These are phyloP conservation scores for Epichloe bromicola DNA, from an alignment of 2,329 filamentous ascomycete species.

Conservation along the genomic window DNA sequence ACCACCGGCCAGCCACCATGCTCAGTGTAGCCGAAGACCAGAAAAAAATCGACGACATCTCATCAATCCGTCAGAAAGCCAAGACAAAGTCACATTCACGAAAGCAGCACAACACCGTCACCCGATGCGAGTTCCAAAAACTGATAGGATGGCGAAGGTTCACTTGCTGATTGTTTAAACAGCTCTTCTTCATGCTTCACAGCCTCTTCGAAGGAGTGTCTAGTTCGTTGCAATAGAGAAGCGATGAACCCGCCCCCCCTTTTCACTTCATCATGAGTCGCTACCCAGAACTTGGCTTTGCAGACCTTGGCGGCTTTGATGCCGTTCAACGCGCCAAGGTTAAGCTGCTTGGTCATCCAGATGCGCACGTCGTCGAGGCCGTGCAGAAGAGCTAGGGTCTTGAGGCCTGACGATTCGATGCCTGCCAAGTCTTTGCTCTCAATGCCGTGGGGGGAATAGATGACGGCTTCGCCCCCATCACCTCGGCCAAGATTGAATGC, in stretches of 20 bases:
- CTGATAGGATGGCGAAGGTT: conserved; percentile 25
- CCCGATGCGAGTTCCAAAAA: conserved; percentile 44
- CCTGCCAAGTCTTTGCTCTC: conserved; percentile 29
- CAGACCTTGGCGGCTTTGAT: conserved; percentile 39
- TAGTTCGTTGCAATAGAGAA: conserved; percentile 31
- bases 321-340: conserved; percentile 50
- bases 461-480: conserved; percentile 34
- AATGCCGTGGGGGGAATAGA: conserved; percentile 55
- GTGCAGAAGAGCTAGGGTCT: conserved; percentile 47
- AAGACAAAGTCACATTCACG: neutral
- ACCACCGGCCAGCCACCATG: no score
- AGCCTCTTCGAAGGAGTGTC: conserved; percentile 30
- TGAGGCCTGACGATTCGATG: conserved; percentile 29
- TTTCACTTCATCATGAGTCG: conserved; percentile 53
- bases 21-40: no score
- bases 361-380: conserved; percentile 49
- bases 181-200: conserved; percentile 22
- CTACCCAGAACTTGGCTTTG: conserved; percentile 48
- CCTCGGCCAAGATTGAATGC: conserved; percentile 27
- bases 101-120: conserved; percentile 30
- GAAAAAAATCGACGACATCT: no score
- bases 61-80: no score
- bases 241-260: conserved; percentile 43
- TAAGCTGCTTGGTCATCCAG: conserved; percentile 39
- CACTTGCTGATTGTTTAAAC: conserved; percentile 8